Evolutionary conservation across 441 rosid genomes (phyloP), one percentile per base, ranked within the genome.

Genomic region (Adansonia madagascariensis): DNA sequence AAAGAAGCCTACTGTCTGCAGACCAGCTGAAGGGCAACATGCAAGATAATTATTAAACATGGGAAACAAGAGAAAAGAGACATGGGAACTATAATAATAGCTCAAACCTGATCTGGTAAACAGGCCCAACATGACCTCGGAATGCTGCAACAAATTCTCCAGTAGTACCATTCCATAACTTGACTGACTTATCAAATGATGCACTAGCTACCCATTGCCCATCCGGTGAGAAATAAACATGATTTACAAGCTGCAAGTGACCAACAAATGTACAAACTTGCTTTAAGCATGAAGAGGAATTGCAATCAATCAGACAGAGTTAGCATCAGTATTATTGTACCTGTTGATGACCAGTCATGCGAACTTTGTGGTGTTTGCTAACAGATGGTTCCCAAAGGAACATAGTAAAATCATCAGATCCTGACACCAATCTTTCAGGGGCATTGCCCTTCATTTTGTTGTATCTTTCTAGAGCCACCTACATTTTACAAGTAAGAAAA

Each of bases 131-230:
- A 83, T 94, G 99, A 5, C 98, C 98, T 11, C 98, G 79, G 78
- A 94, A 94, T 80, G 92, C 90, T 83, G 97, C 92, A 60, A 97
- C 87, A 77, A 94, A 97, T 67, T 90, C 89, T 80, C 99, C 98
- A 3, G 96, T 94, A 14, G 84, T 41, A 75, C 99, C 98, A 82
- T 93, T 94, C 99, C 99, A 96, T 75, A 96, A 56, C 86, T 93
- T 96, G 70, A 96, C 98, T 43, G 98, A 94, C 85, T 86, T 91
- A 82, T 96, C 99, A 67, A 96, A 96, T 9, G 99, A 96, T 20
- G 99, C 99, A 84, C 99, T 94, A 15, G 98, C 98, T 56, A 94
- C 78, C 99, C 99, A 96, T 82, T 89, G 96, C 76, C 98, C 98
- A 82, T 96, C 98, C 53, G 98, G 98, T 81, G 98, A 96, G 86